Evolutionary conservation across 108 stramenopile genomes (phyloP).

Genomic region (Cyclotella sp.): DNA sequence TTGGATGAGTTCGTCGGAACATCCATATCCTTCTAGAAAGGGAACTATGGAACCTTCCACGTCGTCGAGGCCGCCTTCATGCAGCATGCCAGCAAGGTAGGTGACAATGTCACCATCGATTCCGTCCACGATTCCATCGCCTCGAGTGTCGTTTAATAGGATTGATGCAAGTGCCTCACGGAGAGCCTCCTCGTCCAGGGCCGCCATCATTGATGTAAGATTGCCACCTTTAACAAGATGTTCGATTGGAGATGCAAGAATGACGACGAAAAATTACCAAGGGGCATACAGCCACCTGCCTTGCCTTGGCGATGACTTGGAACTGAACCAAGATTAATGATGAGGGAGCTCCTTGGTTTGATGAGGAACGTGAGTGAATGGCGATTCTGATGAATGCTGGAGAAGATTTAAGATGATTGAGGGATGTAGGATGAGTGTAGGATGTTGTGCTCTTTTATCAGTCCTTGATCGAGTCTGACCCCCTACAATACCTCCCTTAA

Average conservation of each 20-base stretch:
- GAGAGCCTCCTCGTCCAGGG: slow-evolving; percentile 38
- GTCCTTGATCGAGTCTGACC: too few species aligned
- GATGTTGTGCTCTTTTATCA: too few species aligned
- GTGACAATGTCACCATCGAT: slow-evolving; percentile 60
- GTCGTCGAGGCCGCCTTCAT: slow-evolving; percentile 46
- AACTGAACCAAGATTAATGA: too few species aligned
- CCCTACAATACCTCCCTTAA: background rate
- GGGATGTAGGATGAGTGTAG: too few species aligned
- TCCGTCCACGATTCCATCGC: slow-evolving; percentile 40
- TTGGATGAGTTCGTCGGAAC: slow-evolving; percentile 51
- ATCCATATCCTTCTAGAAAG: slow-evolving; percentile 69
- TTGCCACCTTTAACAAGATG: background rate
- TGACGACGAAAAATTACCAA: too few species aligned
- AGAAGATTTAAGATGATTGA: too few species aligned
- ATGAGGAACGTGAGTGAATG: too few species aligned
- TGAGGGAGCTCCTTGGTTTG: too few species aligned
- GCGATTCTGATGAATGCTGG: too few species aligned
- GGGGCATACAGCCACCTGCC: too few species aligned
- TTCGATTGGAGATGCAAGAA: background rate
- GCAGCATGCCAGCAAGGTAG: slow-evolving; percentile 74
- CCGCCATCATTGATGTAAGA: background rate
- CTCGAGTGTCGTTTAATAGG: slow-evolving; percentile 29
- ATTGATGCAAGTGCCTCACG: slow-evolving; percentile 31
- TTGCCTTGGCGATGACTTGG: too few species aligned
- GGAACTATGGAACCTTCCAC: slow-evolving; percentile 69